phyloP scores from a whole-genome alignment of 2,329 filamentous ascomycete species.

The Gremmenia infestans region DNA sequence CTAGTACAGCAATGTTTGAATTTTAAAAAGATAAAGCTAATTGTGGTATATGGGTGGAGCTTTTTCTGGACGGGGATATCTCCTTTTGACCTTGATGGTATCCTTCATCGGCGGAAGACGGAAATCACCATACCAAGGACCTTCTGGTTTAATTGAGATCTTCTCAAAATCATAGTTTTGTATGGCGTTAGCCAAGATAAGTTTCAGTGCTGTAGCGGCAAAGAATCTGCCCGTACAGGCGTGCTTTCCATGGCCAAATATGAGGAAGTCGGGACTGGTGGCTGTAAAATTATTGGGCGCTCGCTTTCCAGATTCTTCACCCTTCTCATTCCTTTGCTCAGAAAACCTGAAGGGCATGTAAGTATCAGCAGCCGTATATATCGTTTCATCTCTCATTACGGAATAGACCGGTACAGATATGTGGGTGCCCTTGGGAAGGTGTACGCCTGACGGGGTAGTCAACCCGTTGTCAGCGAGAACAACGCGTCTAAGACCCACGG shows the following conservation, averaged over 20 bases:
- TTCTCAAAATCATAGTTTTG: constrained; percentile 4
- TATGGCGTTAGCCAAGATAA: constrained; percentile 6
- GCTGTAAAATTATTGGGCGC: neutral
- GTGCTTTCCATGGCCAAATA: constrained; percentile 6
- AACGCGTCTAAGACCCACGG: neutral
- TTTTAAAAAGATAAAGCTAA: no score
- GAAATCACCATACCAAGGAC: neutral
- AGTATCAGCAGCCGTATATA: neutral
- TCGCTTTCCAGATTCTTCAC: neutral
- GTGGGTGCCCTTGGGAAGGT: neutral
- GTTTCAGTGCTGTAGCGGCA: constrained; percentile 5
- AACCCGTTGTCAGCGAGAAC: neutral
- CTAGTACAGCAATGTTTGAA: no score
- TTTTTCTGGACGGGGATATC: no score
- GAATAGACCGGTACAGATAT: neutral
- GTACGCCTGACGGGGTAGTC: neutral
- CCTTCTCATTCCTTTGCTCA: neutral
- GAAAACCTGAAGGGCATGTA: neutral
- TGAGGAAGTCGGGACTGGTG: neutral
- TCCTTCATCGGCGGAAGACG: constrained; percentile 1
- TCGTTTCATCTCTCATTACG: neutral
- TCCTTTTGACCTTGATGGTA: neutral
- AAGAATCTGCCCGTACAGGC: constrained; percentile 7
- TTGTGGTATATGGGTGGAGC: no score
- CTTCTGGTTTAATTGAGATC: neutral